Base-by-base conservation (phyloP, 139 green algal species). In the Chlorella sp. region DNA sequence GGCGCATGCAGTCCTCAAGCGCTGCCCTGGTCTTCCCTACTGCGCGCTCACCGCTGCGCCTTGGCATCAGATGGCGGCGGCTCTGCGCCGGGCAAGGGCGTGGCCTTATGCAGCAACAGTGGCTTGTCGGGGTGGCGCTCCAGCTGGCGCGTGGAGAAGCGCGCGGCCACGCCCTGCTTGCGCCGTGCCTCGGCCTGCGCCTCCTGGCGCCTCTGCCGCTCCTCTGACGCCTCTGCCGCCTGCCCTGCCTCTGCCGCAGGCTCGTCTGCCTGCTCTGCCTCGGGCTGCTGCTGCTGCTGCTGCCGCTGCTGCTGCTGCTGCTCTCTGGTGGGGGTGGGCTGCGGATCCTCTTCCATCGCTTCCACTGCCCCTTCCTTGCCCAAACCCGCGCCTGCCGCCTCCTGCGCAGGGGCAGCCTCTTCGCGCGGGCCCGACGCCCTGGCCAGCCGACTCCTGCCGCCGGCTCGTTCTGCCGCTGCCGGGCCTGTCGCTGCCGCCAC, bases 121-220 rank as follows among this genome's bases (percentile, higher is more conserved):
- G 75, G 79, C 12, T 60, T 66, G n/a, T 82, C 79, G 25, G 67
- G 65, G 23, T 76, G 53, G 7, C 25, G 51, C 62, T 53, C 62
- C 38, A 85, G 67, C 38, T 85, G 73, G 12, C 79, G 72, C 35
- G 78, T n/a, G 19, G 66, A 79, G 66, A 85, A 85, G 12, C 79
- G 79, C 35, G 51, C 61, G 2, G 79, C 67, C 58, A 77, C 63
- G 25, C 53, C 53, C 51, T 79, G 23, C 19, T 8, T 55, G 23
- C 46, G 14, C 73, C 72, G 50, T 35, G 40, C 15, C 8, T 2
- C 11, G 53, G 55, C 8, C 8, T 67, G n/a, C n/a, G 25, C 31
- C 21, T 61, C 31, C 17, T 56, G 41, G 41, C 41, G 42, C 42
- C 5, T 29, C 65, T 71, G 29, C n/a, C n/a, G n/a, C n/a, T 56